Conservation (phyloP, 108 stramenopile species). For the Cylindrotheca fusiformis region DNA sequence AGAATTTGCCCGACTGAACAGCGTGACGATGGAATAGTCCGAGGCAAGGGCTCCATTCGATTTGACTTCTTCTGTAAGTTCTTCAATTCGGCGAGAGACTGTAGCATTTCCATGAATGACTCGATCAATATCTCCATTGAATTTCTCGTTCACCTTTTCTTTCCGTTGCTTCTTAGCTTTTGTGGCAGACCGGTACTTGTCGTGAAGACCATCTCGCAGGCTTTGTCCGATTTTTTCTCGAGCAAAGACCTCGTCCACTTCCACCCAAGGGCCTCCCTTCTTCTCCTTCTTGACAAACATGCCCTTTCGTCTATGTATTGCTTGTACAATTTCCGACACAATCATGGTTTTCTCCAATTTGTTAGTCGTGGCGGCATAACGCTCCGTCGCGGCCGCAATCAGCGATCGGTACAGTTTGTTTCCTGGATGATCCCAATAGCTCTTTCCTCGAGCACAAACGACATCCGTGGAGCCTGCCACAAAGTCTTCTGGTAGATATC, state of each 20-base stretch:
- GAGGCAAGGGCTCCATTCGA: conserved; percentile 13
- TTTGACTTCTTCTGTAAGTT: conserved; percentile 12
- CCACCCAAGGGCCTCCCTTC: conserved; percentile 27
- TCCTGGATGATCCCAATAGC: conserved; percentile 25
- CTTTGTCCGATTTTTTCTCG: conserved; percentile 45
- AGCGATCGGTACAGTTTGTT: conserved; percentile 17
- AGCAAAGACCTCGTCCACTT: conserved; percentile 29
- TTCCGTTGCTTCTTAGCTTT: conserved; percentile 36
- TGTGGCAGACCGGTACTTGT: conserved; percentile 37
- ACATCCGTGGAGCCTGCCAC: conserved; percentile 18
- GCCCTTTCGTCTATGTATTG: conserved; percentile 13
- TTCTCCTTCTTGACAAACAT: conserved; percentile 24
- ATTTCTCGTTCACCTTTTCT: conserved; percentile 13
- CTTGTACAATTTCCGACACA: conserved; percentile 26
- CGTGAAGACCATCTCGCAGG: conserved; percentile 38
- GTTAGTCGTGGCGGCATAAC: conserved; percentile 15
- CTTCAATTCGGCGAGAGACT: conserved; percentile 18
- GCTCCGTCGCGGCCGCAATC: conserved; percentile 11
- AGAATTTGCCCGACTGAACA: conserved; percentile 26
- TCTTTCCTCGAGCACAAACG: conserved; percentile 31
- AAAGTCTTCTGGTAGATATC: conserved; percentile 6
- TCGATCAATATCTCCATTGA: conserved; percentile 21
- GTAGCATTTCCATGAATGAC: conserved; percentile 19
- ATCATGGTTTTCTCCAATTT: conserved; percentile 25
- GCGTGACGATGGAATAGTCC: conserved; percentile 15